These are phyloP conservation scores for Populus euphratica DNA, from an alignment of 345 rosid genomes.

Conservation along the genomic window DNA sequence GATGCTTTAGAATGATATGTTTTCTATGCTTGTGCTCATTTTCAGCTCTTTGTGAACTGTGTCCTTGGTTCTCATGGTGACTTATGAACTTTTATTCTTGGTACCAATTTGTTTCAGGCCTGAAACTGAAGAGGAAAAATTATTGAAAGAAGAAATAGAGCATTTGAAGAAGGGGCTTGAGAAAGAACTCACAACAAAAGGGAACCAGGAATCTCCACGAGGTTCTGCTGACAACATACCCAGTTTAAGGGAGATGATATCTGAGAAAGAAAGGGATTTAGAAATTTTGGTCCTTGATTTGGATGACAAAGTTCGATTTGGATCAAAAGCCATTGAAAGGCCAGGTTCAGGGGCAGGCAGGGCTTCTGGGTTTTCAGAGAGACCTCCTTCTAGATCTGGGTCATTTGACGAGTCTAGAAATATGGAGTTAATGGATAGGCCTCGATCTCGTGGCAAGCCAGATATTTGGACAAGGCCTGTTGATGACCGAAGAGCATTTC, in stretches of 20 bases:
- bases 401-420: constrained; percentile 70
- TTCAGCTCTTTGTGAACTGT: neutral
- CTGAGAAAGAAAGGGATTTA: constrained; percentile 62
- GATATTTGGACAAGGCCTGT: constrained; percentile 62
- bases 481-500: constrained; percentile 74
- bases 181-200: constrained; percentile 32
- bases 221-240: constrained; percentile 36
- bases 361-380: constrained; percentile 50
- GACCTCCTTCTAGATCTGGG: constrained; percentile 78
- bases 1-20: neutral
- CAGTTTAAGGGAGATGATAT: constrained; percentile 36
- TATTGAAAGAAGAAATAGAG: constrained; percentile 64
- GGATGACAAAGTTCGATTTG: constrained; percentile 78
- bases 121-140: constrained; percentile 75
- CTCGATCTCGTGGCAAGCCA: constrained; percentile 68
- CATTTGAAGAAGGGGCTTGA: constrained; percentile 46
- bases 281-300: constrained; percentile 57
- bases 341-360: constrained; percentile 82
- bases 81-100: neutral
- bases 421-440: constrained; percentile 66
- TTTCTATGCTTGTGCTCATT: neutral
- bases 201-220: constrained; percentile 34
- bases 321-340: constrained; percentile 68
- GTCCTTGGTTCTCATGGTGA: neutral
- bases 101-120: constrained; percentile 53